Evolutionary conservation across 371 early-diverging fungal genomes (phyloP), one percentile per base, ranked within the genome.

Genomic region (Syncephalastrum monosporum): DNA sequence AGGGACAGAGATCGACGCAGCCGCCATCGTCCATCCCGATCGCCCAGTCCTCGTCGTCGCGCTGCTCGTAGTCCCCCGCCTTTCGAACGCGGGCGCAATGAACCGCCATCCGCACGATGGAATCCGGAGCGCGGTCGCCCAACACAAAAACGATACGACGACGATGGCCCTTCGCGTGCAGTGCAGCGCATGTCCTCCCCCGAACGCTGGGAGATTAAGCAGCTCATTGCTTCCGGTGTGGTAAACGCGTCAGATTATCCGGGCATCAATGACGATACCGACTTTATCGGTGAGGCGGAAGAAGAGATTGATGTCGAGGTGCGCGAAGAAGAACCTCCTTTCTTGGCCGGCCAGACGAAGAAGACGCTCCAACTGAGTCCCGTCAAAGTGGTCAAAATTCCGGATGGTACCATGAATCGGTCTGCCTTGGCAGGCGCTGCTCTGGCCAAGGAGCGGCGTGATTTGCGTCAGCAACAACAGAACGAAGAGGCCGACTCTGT

Each of bases 261-360:
- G 0, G 90, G 87, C 24, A 71, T 93, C 24, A 91, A 95, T 61
- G 86, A 84, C 17, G 56, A 48, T 13, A 68, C 71, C 50, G 88
- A 88, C n/a, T 85, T 87, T 38, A 79, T 77, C 50, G 89, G 88
- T 1, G 96, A 97, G 51, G 77, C 86, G 12, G 96, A 97, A 67
- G 96, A 96, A 58, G 96, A 97, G 56, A 70, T 97, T 48, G 99
- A 98, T 69, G 94, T 97, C 57, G 99, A 98, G 82, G 83, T 98
- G 24, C 75, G 88, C 24, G 96, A 97, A 47, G 96, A 97, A 47
- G 99, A 97, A 59, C 98, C 99, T 1, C 75, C 88, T 13, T 98
- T 98, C 69, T 74, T 98, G 67, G 84, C 84, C 54, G 99, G 99
- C 3, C 99, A 97, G 61, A 93, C 94, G 0, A 82, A 84, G 41